Base-by-base conservation (phyloP, 345 rosid genomes). In the Citrus trifoliata region DNA sequence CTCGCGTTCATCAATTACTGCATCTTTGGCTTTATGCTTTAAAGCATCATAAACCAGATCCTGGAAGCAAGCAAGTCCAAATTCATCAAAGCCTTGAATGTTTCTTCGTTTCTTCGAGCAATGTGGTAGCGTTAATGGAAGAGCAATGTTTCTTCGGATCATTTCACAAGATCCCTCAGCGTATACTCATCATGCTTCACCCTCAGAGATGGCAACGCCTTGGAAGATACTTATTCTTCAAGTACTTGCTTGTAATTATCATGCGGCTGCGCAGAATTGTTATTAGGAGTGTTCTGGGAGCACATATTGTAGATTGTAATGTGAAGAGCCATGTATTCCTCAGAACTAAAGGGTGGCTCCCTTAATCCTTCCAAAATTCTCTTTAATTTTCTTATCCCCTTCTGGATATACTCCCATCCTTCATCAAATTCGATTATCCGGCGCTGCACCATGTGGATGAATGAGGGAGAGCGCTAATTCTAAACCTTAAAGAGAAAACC, bases 171-270 rank as follows among this genome's bases (percentile, higher is more conserved):
- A 83, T 95, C 98, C 78, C 93, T 87, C 81, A 93, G 86, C 97
- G 89, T 88, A 60, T 83, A 93, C 63, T 93, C 98, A 76, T 88
- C 94, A 82, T 90, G 97, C 86, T 90, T 93, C 86, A 91, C 95
- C 76, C 73, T 88, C 59, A 93, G 80, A 27, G 92, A 85, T 25
- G 95, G 90, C 58, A 93, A 76, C 6, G 91, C 93, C 98, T 91
- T 80, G 28, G 95, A 87, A 78, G 27, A 77, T 55, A 94, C 88
- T 24, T 95, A 92, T 27, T 86, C 95, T 73, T 89, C 85, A 81
- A 95, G 87, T 10, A 93, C 85, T 85, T 89, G 94, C 72, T 76
- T 81, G 78, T 90, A 92, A 84, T 94, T 91, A 74, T 90, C 92
- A 81, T 94, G 92, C 24, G 92, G 90, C 88, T 91, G 94, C 74